Conservation (phyloP, 2,329 filamentous ascomycete species). For the Cryphonectria nitschkei region DNA sequence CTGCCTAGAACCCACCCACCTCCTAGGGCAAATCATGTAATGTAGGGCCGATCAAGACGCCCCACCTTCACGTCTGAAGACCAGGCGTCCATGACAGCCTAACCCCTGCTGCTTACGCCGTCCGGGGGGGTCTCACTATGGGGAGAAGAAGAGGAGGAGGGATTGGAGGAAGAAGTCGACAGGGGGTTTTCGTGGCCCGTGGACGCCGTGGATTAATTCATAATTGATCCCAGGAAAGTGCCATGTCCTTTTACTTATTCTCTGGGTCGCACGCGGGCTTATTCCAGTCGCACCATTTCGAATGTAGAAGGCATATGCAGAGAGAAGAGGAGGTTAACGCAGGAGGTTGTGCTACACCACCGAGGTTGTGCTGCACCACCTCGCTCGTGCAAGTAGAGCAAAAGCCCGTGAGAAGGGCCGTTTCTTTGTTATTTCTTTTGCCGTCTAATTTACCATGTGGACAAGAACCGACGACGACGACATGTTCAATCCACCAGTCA, state of each 20-base stretch:
- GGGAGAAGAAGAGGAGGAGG: not conserved
- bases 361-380: not conserved
- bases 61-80: not conserved
- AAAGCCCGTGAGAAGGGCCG: not conserved
- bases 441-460: not conserved
- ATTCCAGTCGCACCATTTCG: not conserved
- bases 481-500: not conserved
- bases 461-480: not conserved
- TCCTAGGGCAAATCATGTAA: not conserved
- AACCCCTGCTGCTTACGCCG: not conserved
- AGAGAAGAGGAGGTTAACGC: too few species aligned
- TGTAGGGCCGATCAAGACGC: not conserved
- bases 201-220: not conserved
- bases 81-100: slow-evolving; percentile 2
- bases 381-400: not conserved
- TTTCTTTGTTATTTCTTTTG: not conserved
- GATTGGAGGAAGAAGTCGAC: not conserved
- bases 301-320: slow-evolving; percentile 2
- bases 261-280: not conserved
- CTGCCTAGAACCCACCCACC: not conserved
- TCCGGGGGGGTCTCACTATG: not conserved
- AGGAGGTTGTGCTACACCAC: not conserved
- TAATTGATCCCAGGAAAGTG: not conserved
- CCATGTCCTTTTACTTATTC: not conserved
- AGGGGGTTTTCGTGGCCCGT: not conserved